phyloP scores from a whole-genome alignment of 2,329 filamentous ascomycete species.

The Fusarium proliferatum region DNA sequence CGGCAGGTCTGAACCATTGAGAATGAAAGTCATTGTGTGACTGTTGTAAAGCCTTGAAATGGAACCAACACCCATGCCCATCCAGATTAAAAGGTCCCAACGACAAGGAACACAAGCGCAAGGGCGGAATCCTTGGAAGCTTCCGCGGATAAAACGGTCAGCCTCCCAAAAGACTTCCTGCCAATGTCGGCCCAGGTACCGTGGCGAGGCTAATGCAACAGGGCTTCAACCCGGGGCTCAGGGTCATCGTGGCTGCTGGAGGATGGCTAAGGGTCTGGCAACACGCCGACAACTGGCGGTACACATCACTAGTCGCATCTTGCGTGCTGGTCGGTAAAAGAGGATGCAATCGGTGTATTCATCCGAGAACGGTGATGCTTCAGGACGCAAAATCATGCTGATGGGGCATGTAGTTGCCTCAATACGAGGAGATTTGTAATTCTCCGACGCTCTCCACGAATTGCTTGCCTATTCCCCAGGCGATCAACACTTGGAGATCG shows the following conservation, averaged over 20 bases:
- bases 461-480: slow-evolving; percentile 7
- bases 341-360: slow-evolving; percentile 2
- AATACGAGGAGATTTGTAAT: slow-evolving; percentile 1
- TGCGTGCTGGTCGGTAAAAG: slow-evolving; percentile 9
- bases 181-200: slow-evolving; percentile 38
- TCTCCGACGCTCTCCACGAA: slow-evolving; percentile 18
- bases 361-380: background rate
- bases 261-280: slow-evolving; percentile 26
- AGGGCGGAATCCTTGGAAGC: slow-evolving; percentile 34
- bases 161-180: slow-evolving; percentile 13
- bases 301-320: slow-evolving; percentile 14
- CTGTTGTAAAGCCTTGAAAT: slow-evolving; percentile 2
- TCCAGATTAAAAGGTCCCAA: slow-evolving; percentile 20
- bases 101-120: slow-evolving; percentile 31
- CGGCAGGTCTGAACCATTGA: slow-evolving; percentile 28
- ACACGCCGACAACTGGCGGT: slow-evolving; percentile 20
- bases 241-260: slow-evolving; percentile 35
- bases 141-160: slow-evolving; percentile 39
- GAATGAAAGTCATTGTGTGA: background rate
- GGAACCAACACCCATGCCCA: slow-evolving; percentile 1
- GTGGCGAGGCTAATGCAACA: slow-evolving; percentile 41
- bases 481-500: slow-evolving; percentile 21
- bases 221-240: slow-evolving; percentile 34
- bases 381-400: background rate
- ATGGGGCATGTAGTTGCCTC: background rate